A percentile compares a stretch with the other conserved stretches of the same genome.
These are phyloP conservation scores for Alisma plantagoaquatica DNA, from an alignment of 106 monocot genomes.

Conservation along the genomic window DNA sequence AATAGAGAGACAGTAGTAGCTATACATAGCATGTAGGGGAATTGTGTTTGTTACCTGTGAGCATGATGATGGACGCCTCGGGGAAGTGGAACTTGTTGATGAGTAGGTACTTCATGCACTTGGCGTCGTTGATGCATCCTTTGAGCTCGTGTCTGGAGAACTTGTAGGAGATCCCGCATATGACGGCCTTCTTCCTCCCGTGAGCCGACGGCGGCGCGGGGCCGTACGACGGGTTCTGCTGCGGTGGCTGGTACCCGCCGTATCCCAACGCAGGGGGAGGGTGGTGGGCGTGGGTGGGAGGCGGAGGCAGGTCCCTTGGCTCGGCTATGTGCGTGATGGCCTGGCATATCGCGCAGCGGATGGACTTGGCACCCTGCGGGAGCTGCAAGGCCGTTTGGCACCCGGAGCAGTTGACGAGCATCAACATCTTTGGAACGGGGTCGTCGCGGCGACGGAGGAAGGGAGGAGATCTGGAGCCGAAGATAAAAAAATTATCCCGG, in stretches of 20 bases:
- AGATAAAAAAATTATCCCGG: too few relatives aligned
- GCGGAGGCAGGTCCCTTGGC: neutral
- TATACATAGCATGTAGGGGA: too few relatives aligned
- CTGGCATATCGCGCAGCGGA: constrained; percentile 23
- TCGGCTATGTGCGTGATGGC: constrained; percentile 18
- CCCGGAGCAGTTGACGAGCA: constrained; percentile 24
- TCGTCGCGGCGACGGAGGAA: too few relatives aligned
- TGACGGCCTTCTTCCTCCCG: constrained; percentile 21
- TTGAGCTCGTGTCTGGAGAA: constrained; percentile 19
- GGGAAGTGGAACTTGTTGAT: constrained; percentile 16
- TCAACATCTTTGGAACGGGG: constrained; percentile 10
- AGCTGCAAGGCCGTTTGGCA: constrained; percentile 23
- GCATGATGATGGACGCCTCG: constrained; percentile 15
- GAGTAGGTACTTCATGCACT: constrained; percentile 13
- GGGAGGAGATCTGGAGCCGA: too few relatives aligned
- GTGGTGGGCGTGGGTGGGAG: neutral
- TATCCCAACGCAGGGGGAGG: neutral
- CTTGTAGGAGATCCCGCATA: constrained; percentile 13
- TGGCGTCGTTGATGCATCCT: constrained; percentile 22
- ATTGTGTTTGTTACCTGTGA: constrained; percentile 21
- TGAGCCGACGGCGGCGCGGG: constrained; percentile 4
- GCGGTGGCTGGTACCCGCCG: neutral
- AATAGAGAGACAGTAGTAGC: neutral
- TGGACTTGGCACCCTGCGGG: constrained; percentile 16
- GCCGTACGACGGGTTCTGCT: neutral